Base-by-base conservation (phyloP, 2,329 filamentous ascomycete species). In the Trichoderma koningiopsis region DNA sequence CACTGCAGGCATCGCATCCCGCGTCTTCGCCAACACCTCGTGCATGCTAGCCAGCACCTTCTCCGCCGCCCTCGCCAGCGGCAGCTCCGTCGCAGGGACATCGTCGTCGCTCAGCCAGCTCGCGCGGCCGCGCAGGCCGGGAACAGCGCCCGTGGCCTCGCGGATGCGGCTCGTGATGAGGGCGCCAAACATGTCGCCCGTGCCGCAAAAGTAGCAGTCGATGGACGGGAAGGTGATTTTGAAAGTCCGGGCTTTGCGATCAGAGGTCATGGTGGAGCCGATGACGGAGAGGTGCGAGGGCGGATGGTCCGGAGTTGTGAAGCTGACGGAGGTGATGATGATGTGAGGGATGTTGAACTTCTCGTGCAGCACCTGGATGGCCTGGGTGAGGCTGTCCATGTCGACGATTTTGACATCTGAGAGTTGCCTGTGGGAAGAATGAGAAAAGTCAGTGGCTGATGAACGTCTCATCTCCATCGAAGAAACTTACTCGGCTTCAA, bases 131-230 rank as follows among this genome's bases (percentile, higher is more conserved):
- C 83, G 79, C 4, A 97, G 81, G 29, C 74, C 72, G 57, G 72
- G 77, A 1, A 74, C 78, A 22, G 76, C 81, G 64, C 83, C 80
- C 1, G 93, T 91, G 31, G 93, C 94, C 83, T 98, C 93, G 69
- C 95, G 90, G 76, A 99, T 89, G 35, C 95, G 89, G 52, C 92
- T 92, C 1, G 97, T 89, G 77, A 93, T 94, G 57, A 99, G 85
- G 8, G 95, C 95, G 35, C 94, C 95, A 77, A 99, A 98, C 95
- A 99, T 97, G 82, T 99, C 96, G 58, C 96, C 96, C 0, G 96
- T 98, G 52, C 96, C 96, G 75, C 92, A 94, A 81, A 98, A 99
- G 84, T 96, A 97, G 81, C 94, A 92, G 77, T 97, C 92, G 70
- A 97, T 90, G 33, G 91, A 88, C 0, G 95, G 94, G 68, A 97